Evolutionary conservation across 306 rosid species (phyloP).

Genomic region (Cicer chorassanicum): DNA sequence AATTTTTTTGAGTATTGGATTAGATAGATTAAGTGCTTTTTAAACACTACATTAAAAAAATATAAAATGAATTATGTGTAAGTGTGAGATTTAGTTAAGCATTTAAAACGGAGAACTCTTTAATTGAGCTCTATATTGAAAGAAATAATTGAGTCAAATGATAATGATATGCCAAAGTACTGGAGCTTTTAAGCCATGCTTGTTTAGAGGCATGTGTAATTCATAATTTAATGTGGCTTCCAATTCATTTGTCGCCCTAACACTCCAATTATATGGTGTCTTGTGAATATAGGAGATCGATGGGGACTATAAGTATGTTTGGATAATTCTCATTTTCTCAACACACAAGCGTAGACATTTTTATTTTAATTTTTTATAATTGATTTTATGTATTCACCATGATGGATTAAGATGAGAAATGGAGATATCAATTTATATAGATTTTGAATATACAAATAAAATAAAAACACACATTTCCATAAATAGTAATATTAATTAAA

Average conservation of each 20-base stretch:
- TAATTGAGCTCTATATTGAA: background rate
- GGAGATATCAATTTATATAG: no score
- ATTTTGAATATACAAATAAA: no score
- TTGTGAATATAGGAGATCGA: slow-evolving; percentile 29
- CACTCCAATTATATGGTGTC: background rate
- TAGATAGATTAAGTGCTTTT: no score
- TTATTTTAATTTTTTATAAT: no score
- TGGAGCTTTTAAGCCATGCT: slow-evolving; percentile 38
- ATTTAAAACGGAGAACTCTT: no score
- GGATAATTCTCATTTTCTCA: background rate
- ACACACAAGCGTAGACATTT: background rate
- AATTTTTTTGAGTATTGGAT: no score
- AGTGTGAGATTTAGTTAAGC: no score
- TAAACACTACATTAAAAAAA: no score
- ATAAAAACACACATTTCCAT: no score
- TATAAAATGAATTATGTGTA: no score
- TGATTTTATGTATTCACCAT: background rate
- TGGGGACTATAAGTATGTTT: background rate
- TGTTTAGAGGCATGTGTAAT: slow-evolving; percentile 36
- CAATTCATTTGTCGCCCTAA: slow-evolving; percentile 23
- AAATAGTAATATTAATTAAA: no score
- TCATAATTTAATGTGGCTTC: slow-evolving; percentile 32
- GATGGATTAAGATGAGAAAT: background rate
- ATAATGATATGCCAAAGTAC: slow-evolving; percentile 39
- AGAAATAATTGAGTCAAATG: slow-evolving; percentile 29